phyloP scores from a whole-genome alignment of 148 eudicot species.

The Camellia sinensis region DNA sequence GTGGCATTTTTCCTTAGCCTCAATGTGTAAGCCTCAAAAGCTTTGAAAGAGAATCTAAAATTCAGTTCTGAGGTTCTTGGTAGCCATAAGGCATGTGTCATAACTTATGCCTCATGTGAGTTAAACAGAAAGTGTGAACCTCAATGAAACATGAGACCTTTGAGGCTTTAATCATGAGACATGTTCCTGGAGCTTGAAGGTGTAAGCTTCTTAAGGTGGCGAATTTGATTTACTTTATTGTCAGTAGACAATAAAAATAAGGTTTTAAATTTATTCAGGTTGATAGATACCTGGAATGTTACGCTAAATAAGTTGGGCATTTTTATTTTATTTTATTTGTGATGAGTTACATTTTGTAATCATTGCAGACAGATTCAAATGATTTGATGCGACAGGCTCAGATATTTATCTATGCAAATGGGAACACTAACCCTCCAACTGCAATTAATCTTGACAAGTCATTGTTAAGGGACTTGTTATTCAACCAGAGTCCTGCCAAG shows the following conservation, averaged over 20 bases:
- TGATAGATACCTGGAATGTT: background rate
- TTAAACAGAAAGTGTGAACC: background rate
- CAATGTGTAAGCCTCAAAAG: constrained; percentile 1
- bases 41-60: background rate
- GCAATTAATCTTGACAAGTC: constrained; percentile 80
- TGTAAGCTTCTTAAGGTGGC: constrained; percentile 3
- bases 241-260: background rate
- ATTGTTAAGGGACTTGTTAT: constrained; percentile 67
- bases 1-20: background rate
- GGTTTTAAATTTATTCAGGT: background rate
- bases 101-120: background rate
- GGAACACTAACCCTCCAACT: constrained; percentile 73
- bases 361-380: constrained; percentile 58
- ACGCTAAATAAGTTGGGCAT: background rate
- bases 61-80: background rate
- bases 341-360: background rate
- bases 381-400: constrained; percentile 76
- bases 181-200: background rate
- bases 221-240: background rate
- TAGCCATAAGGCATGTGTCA: background rate
- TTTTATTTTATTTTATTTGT: constrained; percentile 2
- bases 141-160: background rate
- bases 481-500: constrained; percentile 94
- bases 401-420: constrained; percentile 70
- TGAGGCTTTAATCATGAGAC: background rate